These are phyloP conservation scores for Globisporangium solare DNA, from an alignment of 352 stramenopile species.

Conservation along the genomic window DNA sequence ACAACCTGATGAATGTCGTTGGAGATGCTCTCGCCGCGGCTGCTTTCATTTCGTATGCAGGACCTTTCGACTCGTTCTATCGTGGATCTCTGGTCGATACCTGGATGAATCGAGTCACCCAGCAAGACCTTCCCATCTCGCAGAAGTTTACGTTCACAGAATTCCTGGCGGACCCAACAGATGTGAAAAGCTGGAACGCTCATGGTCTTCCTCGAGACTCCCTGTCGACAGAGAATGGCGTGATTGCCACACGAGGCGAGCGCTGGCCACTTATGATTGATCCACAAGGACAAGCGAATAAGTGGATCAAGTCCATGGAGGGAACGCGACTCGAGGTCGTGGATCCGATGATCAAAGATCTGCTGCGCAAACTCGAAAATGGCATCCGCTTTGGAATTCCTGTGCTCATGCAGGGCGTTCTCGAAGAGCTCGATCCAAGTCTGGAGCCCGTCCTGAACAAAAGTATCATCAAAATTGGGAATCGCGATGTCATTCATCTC, in stretches of 20 bases:
- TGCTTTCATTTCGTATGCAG: conserved; percentile 94
- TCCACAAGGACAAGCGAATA: conserved; percentile 94
- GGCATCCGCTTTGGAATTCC: conserved; percentile 92
- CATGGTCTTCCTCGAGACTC: conserved; percentile 90
- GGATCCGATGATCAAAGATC: conserved; percentile 94
- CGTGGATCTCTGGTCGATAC: conserved; percentile 75
- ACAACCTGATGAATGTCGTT: conserved; percentile 84
- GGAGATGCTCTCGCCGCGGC: conserved; percentile 91
- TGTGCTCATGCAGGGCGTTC: conserved; percentile 94
- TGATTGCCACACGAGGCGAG: conserved; percentile 92
- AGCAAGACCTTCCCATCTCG: conserved; percentile 81
- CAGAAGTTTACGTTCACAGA: conserved; percentile 89
- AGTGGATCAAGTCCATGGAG: conserved; percentile 96
- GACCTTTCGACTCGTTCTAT: conserved; percentile 93
- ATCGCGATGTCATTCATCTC: conserved; percentile 90
- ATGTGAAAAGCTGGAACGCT: conserved; percentile 94
- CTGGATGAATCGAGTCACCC: conserved; percentile 88
- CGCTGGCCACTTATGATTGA: conserved; percentile 98
- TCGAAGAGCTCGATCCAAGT: conserved; percentile 93
- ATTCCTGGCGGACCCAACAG: conserved; percentile 91
- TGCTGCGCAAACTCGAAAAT: conserved; percentile 92
- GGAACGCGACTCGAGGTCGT: conserved; percentile 85
- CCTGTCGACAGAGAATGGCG: conserved; percentile 94
- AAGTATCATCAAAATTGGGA: conserved; percentile 93
- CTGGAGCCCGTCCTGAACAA: conserved; percentile 93